These are phyloP conservation scores for Corylus americana DNA, from an alignment of 306 rosid species.

Conservation along the genomic window DNA sequence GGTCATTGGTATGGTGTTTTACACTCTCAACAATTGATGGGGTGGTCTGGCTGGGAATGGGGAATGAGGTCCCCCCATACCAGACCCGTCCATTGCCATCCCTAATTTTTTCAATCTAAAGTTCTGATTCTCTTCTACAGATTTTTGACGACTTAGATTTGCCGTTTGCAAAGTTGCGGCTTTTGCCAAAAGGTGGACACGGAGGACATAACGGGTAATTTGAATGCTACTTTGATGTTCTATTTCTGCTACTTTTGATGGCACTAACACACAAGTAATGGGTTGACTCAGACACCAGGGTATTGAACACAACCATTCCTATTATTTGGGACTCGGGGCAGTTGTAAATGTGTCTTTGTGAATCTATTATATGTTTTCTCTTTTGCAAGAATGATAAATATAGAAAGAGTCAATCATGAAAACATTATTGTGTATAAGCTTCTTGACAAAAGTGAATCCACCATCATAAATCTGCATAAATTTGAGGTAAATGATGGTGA, in stretches of 20 bases:
- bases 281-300: not conserved
- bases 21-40: not conserved
- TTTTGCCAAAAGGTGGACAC: conserved; percentile 96
- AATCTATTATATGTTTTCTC: not conserved
- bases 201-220: conserved; percentile 97
- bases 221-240: conserved; percentile 14
- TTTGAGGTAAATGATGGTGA: not conserved
- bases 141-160: conserved; percentile 90
- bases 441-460: not conserved
- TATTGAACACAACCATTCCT: not conserved
- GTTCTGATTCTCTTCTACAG: conserved; percentile 42
- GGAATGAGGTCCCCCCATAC: not conserved
- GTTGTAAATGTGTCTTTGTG: not conserved
- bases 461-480: not conserved
- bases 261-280: not conserved
- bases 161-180: conserved; percentile 80
- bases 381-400: not conserved
- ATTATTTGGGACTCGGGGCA: not conserved
- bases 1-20: not conserved
- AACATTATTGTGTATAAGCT: not conserved
- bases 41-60: not conserved
- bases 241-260: conserved; percentile 13
- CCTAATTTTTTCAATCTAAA: not conserved
- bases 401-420: not conserved
- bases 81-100: not conserved